Conservation (phyloP, 768 basidiomycete species). For the Tubosaeta sp. region DNA sequence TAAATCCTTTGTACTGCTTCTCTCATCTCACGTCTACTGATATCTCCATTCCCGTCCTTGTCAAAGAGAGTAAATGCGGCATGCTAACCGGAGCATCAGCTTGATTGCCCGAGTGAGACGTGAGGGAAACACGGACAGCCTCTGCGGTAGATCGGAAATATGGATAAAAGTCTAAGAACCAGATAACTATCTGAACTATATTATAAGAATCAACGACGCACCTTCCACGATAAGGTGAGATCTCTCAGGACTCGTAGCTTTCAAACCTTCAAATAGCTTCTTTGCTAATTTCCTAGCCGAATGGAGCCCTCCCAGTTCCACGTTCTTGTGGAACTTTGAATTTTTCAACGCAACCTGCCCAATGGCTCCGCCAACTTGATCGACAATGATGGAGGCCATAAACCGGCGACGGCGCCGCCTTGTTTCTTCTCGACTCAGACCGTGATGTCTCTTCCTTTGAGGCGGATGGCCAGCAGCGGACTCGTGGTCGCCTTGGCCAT, state of each 20-base stretch:
- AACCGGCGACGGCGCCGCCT: constrained; percentile 45
- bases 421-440: constrained; percentile 26
- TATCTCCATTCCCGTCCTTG: constrained; percentile 81
- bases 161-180: constrained; percentile 63
- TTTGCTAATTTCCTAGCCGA: constrained; percentile 66
- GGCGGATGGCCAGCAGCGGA: constrained; percentile 5
- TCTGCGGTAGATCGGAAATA: constrained; percentile 72
- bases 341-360: constrained; percentile 69
- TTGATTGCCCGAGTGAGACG: not conserved
- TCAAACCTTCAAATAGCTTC: constrained; percentile 62
- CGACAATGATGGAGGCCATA: constrained; percentile 65
- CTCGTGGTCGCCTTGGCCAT: constrained; percentile 11
- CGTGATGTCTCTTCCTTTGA: constrained; percentile 14
- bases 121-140: constrained; percentile 41
- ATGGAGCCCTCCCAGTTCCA: constrained; percentile 49
- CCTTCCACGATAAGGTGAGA: constrained; percentile 66
- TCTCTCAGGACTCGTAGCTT: constrained; percentile 54
- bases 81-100: constrained; percentile 39
- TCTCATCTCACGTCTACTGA: constrained; percentile 74
- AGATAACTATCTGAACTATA: not conserved
- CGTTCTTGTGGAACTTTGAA: constrained; percentile 53
- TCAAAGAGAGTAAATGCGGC: constrained; percentile 71
- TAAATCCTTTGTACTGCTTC: constrained; percentile 81
- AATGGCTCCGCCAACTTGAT: constrained; percentile 61
- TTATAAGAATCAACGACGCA: constrained; percentile 21